Percentiles rank a stretch among this genome's conserved stretches.
Conservation (phyloP, 2,329 filamentous ascomycete genomes). For the Exophiala alcalophila region DNA sequence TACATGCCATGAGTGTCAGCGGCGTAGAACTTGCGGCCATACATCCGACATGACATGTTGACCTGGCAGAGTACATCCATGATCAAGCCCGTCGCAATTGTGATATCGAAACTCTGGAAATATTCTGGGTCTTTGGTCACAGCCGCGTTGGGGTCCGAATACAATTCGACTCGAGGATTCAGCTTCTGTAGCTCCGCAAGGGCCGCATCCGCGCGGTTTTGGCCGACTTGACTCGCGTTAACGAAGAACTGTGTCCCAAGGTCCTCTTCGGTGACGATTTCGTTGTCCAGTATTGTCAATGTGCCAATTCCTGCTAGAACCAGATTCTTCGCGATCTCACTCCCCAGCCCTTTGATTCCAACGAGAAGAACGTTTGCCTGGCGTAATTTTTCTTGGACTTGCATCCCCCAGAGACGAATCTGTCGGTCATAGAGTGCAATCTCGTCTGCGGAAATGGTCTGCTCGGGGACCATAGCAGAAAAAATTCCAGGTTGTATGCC, state of each 20-base stretch:
- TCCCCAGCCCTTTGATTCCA: constrained; percentile 80
- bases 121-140: constrained; percentile 67
- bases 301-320: constrained; percentile 90
- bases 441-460: constrained; percentile 63
- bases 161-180: constrained; percentile 81
- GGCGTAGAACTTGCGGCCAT: constrained; percentile 80
- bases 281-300: constrained; percentile 81
- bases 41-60: constrained; percentile 80
- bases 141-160: constrained; percentile 66
- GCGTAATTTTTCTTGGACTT: constrained; percentile 87
- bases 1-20: constrained; percentile 85
- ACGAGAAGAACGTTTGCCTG: constrained; percentile 86
- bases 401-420: constrained; percentile 94
- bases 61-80: constrained; percentile 71
- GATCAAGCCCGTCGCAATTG: constrained; percentile 85
- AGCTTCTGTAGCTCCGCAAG: constrained; percentile 74
- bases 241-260: constrained; percentile 82
- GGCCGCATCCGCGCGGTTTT: constrained; percentile 79
- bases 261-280: constrained; percentile 71
- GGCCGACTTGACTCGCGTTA: constrained; percentile 67
- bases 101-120: constrained; percentile 75
- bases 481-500: constrained; percentile 18
- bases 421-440: constrained; percentile 97
- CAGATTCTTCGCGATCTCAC: constrained; percentile 95
- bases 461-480: constrained; percentile 14